Conservation (phyloP, 1,284 basidiomycete species). For the Heliocybe sulcata region DNA sequence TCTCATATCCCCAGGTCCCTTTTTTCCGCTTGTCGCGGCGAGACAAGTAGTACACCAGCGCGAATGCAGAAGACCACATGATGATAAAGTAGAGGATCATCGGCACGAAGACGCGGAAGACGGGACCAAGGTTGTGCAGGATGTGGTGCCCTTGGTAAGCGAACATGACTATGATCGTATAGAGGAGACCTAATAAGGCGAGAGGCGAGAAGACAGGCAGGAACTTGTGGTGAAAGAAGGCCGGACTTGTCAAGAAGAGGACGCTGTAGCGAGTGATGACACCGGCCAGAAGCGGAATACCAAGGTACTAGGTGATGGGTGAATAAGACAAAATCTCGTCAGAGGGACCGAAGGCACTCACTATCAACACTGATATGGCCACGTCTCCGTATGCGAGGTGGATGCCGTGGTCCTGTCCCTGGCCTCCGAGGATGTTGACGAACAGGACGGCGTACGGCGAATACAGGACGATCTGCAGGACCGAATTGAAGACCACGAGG, state of each 20-base stretch:
- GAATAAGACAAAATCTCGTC: not conserved
- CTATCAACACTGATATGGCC: conserved; percentile 72
- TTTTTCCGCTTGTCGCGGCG: conserved; percentile 17
- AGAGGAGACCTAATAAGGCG: conserved; percentile 68
- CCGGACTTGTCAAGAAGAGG: conserved; percentile 38
- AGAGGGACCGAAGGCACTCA: conserved; percentile 27
- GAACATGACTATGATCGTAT: conserved; percentile 75
- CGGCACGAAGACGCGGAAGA: conserved; percentile 77
- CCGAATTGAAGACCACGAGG: conserved; percentile 53
- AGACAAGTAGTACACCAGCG: conserved; percentile 42
- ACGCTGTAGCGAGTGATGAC: conserved; percentile 59
- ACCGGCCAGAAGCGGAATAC: conserved; percentile 64
- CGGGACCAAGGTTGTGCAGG: conserved; percentile 59
- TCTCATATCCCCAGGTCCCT: conserved; percentile 50
- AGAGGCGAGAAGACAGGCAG: conserved; percentile 66
- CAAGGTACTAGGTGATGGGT: conserved; percentile 47
- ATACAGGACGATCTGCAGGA: conserved; percentile 74
- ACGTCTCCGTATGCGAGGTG: conserved; percentile 60
- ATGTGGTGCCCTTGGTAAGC: conserved; percentile 62
- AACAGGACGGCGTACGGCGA: conserved; percentile 74
- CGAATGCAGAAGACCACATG: conserved; percentile 70
- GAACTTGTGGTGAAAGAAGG: conserved; percentile 52
- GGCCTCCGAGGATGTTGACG: conserved; percentile 62
- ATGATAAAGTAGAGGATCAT: conserved; percentile 73
- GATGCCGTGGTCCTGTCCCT: conserved; percentile 26